These are phyloP conservation scores for Casuarina equisetifolia DNA, from an alignment of 306 rosid genomes.

Conservation along the genomic window DNA sequence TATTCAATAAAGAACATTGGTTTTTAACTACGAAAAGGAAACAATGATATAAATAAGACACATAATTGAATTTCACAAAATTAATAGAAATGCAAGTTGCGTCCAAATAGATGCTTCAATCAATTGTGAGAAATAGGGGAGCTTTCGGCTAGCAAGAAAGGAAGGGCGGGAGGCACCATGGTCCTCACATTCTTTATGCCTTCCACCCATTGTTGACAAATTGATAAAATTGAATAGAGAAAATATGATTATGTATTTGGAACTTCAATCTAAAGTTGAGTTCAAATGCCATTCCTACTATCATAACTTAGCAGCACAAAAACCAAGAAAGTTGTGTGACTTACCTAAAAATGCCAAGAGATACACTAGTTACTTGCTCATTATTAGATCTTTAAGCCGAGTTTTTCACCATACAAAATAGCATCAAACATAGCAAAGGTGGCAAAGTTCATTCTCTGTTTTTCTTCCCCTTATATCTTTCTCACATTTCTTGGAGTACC, in stretches of 20 bases:
- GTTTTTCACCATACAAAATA: background rate
- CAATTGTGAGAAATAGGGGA: background rate
- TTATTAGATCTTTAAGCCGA: background rate
- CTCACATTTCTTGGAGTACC: background rate
- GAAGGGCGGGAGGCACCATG: background rate
- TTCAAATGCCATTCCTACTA: background rate
- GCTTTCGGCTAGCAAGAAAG: background rate
- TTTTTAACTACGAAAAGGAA: background rate
- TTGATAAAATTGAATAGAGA: background rate
- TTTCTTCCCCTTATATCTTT: background rate
- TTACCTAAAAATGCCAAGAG: background rate
- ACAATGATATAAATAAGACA: background rate
- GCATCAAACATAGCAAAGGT: background rate
- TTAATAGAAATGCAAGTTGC: background rate
- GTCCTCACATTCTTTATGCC: background rate
- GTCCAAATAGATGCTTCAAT: background rate
- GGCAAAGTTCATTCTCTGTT: background rate
- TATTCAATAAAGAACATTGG: background rate
- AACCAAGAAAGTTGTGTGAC: constrained; percentile 8
- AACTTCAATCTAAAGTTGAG: background rate
- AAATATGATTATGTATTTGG: background rate
- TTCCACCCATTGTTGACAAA: background rate
- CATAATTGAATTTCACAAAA: background rate
- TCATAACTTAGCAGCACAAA: background rate
- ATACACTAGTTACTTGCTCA: constrained; percentile 3